Percentiles rank a stretch among this genome's conserved stretches.
Conservation (phyloP, 805 yeast genomes). For the Limtongia smithiae region DNA sequence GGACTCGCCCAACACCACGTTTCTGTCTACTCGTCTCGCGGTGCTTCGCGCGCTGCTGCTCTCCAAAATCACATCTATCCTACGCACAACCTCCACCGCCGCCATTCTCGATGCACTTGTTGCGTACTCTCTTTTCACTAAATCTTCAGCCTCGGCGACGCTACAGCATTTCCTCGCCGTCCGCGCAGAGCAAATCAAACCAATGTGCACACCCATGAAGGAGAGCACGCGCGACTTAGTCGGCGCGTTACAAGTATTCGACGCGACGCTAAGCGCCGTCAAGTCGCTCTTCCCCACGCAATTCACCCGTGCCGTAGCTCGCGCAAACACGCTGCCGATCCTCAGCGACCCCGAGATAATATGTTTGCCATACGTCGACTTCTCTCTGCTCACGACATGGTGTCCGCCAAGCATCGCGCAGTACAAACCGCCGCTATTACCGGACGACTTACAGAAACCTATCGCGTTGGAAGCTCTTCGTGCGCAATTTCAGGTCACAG, state of each 20-base stretch:
- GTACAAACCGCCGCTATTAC: background rate
- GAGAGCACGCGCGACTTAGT: conserved; percentile 5
- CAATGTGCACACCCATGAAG: background rate
- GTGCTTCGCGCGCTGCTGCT: conserved; percentile 2
- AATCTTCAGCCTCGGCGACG: conserved; percentile 6
- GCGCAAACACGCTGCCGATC: conserved; percentile 12
- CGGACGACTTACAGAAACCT: background rate
- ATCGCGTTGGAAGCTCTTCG: background rate
- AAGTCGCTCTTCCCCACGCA: conserved; percentile 19
- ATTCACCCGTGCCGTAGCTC: conserved; percentile 7
- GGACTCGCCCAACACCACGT: background rate
- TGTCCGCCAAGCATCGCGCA: background rate
- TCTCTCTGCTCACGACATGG: conserved; percentile 15
- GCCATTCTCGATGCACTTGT: conserved; percentile 18
- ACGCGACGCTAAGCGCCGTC: conserved; percentile 10
- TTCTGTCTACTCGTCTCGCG: background rate
- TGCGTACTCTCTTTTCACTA: conserved; percentile 9
- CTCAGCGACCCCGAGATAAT: conserved; percentile 14
- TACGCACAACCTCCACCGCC: conserved; percentile 5
- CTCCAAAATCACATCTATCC: background rate
- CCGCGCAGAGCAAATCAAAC: conserved; percentile 5
- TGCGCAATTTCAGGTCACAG: background rate
- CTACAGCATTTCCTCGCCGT: conserved; percentile 7
- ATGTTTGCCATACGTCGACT: conserved; percentile 16
- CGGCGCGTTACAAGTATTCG: conserved; percentile 11